A percentile compares a stretch with the other conserved stretches of the same genome.
These are phyloP conservation scores for Aspergillus japonicus DNA, from an alignment of 2,329 filamentous ascomycete species.

Conservation along the genomic window DNA sequence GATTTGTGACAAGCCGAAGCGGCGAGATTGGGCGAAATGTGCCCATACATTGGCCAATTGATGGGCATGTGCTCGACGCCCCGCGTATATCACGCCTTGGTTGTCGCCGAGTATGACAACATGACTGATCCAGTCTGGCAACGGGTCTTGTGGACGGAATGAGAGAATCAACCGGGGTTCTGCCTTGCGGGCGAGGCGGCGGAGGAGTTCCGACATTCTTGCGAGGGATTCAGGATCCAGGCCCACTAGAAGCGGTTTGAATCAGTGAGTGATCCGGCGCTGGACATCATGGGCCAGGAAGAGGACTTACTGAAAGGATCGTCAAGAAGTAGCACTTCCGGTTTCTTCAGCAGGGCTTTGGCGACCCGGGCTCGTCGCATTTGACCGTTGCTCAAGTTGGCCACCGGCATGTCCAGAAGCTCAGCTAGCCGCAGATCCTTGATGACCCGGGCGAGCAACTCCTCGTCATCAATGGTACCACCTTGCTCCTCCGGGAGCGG, in stretches of 20 bases:
- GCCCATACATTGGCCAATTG: too few relatives aligned
- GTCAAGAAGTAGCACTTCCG: constrained; percentile 81
- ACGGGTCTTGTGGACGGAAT: constrained; percentile 77
- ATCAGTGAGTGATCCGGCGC: constrained; percentile 10
- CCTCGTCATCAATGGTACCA: constrained; percentile 50
- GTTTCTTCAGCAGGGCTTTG: constrained; percentile 73
- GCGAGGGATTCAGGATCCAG: constrained; percentile 80
- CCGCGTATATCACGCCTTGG: constrained; percentile 65
- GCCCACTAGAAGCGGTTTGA: constrained; percentile 59
- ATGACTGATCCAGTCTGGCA: constrained; percentile 91
- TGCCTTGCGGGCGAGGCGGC: constrained; percentile 63
- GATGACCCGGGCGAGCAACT: constrained; percentile 62
- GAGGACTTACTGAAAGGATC: constrained; percentile 72
- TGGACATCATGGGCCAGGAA: background rate
- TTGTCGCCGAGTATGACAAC: constrained; percentile 69
- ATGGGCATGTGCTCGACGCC: constrained; percentile 50
- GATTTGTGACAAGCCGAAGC: too few relatives aligned
- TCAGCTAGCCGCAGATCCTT: constrained; percentile 66
- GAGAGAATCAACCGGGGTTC: constrained; percentile 73
- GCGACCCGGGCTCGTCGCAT: constrained; percentile 84
- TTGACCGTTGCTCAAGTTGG: constrained; percentile 92
- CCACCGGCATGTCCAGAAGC: constrained; percentile 76
- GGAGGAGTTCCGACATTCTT: constrained; percentile 68
- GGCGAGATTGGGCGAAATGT: too few relatives aligned
- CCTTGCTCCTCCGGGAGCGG: constrained; percentile 58